Base-by-base conservation (phyloP, 2,329 filamentous ascomycete genomes). In the Cadophora sp. region DNA sequence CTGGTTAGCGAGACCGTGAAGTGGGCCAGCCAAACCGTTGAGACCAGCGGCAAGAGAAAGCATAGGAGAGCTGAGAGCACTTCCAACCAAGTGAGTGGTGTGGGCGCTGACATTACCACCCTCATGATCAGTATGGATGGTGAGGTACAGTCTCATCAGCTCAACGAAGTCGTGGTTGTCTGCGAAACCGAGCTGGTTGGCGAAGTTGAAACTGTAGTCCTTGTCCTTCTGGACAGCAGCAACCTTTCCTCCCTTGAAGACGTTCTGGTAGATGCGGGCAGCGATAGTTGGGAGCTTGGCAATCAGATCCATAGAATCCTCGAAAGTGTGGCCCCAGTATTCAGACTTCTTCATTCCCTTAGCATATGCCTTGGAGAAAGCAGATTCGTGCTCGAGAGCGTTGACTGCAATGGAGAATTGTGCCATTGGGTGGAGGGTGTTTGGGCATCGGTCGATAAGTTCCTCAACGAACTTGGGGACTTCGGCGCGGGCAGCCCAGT, bases 161-260 rank as follows among this genome's bases (percentile, higher is more conserved):
- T 99, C 96, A 81, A 99, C 86, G 78, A 99, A 99, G 87, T 98
- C 95, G 78, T 89, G 86, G 90, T 99, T 98, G 79, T 91, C 89
- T 77, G 92, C 92, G 82, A 96, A 99, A 79, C 96, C 96, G 77
- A 99, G 93, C 90, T 97, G 94, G 90, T 98, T 98, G 84, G 96
- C 94, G 82, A 99, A 92, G 92, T 99, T 99, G 92, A 91, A 99
- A 78, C 91, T 89, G 87, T 97, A 99, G 82, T 99, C 96, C 92
- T 98, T 96, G 86, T 98, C 95, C 89, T 97, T 97, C 88, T 98
- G 91, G 81, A 97, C 89, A 66, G 94, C 82, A 70, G 93, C 92
- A 76, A 99, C 95, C 91, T 98, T 98, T 85, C 96, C 96, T 80
- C 97, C 96, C 91, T 98, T 97, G 93, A 97, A 99, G 82, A 98